Evolutionary conservation across 1,139 yeast genomes (phyloP), one percentile per base, ranked within the genome.

Genomic region (Zygotorulaspora mrakii): DNA sequence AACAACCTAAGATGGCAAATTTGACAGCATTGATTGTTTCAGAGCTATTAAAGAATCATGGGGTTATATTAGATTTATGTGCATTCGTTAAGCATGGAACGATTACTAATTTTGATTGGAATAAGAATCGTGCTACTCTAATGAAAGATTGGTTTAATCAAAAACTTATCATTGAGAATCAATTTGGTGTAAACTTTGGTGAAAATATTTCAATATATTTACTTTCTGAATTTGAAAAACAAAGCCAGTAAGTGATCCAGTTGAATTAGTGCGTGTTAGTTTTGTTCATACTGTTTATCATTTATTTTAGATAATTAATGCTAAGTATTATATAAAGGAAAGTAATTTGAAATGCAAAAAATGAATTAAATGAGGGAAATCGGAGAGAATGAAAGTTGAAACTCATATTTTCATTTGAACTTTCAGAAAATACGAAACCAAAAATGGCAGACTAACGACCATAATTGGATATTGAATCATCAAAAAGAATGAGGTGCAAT

Each of bases 11-110:
- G 26, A 51, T 47, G 35, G 82, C 96, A 1, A 78, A 91, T 1
- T 64, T 91, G 45, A 89, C 88, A 0, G 95, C 97, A 0, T 74
- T 89, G 29, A 74, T 91, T 37, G 87, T 85, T 33, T 82, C 87
- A 50, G 79, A 82, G 4, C 78, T 89, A 1, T 68, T 91, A 51
- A 81, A 86, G 48, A 82, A 77, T 50, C 96, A 89, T 59, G 95
- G 88, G 52, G 66, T 91, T 43, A 76, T 87, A n/a, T 70, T 88
- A 31, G 96, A 91, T 61, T 74, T 88, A 33, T 84, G 94, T 36
- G 85, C 89, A 0, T 91, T 89, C 62, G 78, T 85, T 40, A 77
- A 75, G 41, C 70, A 70, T 37, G 82, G 79, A 0, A 77, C 39
- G 5, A 11, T 46, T 71, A n/a, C n/a, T n/a, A 32, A 76, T 82